A percentile compares a stretch with the other conserved stretches of the same genome.
phyloP scores from a whole-genome alignment of 495 filamentous ascomycete species.

The Hypoxylon trugodes region DNA sequence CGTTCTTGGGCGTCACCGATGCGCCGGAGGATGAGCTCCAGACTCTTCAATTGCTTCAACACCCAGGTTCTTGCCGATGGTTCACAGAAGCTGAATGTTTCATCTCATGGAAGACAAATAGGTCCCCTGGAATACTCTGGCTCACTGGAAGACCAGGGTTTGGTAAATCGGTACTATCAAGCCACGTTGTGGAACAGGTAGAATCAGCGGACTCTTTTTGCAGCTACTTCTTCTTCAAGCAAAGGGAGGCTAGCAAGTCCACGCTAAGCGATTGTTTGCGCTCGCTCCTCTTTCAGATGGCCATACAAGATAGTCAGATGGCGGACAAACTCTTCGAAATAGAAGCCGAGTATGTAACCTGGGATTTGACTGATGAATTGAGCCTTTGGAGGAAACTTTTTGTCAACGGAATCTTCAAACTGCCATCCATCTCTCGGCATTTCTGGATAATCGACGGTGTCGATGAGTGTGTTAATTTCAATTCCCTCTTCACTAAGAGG shows the following conservation, averaged over 20 bases:
- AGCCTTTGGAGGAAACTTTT: slow-evolving; percentile 5
- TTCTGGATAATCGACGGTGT: slow-evolving; percentile 19
- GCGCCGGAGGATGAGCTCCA: neutral
- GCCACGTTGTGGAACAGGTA: neutral
- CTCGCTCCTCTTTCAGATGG: slow-evolving; percentile 10
- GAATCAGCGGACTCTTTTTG: neutral
- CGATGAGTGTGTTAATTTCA: slow-evolving; percentile 13
- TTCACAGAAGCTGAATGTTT: neutral
- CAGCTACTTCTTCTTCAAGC: slow-evolving; percentile 18
- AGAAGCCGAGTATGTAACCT: neutral
- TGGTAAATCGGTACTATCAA: slow-evolving; percentile 10
- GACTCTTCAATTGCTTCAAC: neutral
- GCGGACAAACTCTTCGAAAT: neutral
- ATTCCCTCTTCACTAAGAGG: neutral
- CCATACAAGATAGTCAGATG: neutral
- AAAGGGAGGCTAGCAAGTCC: slow-evolving; percentile 1
- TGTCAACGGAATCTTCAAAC: neutral
- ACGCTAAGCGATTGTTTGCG: neutral
- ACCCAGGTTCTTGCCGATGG: slow-evolving; percentile 8
- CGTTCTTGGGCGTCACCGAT: neutral
- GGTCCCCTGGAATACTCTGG: slow-evolving; percentile 3
- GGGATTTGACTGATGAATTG: slow-evolving; percentile 3
- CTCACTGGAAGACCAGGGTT: slow-evolving; percentile 1
- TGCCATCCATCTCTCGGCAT: slow-evolving; percentile 2
- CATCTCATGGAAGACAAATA: neutral